These are phyloP conservation scores for Pseudozyma pruni DNA, from an alignment of 1,284 basidiomycete species.

Conservation along the genomic window DNA sequence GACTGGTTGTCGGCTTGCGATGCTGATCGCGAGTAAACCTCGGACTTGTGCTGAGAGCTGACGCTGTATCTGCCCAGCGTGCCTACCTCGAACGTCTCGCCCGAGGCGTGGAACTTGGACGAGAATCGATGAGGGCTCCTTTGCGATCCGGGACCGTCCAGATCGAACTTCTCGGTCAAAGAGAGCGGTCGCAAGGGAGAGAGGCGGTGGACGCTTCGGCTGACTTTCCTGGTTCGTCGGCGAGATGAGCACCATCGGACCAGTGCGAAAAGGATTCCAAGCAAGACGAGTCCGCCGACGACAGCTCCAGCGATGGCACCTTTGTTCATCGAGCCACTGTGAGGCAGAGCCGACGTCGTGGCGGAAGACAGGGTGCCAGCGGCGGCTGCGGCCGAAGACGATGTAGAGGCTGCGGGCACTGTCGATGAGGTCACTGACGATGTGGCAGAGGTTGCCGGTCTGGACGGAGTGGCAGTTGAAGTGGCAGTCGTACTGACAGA, in stretches of 20 bases:
- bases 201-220: conserved; percentile 6
- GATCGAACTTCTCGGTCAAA: conserved; percentile 9
- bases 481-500: neutral
- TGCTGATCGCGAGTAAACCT: neutral
- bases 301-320: conserved; percentile 18
- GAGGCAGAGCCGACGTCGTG: neutral
- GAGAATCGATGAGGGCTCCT: neutral
- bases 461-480: neutral
- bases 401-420: neutral
- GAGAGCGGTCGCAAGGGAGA: conserved; percentile 4
- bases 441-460: neutral
- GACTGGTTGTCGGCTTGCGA: conserved; percentile 4
- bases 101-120: neutral
- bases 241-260: conserved; percentile 24
- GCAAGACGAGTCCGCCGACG: conserved; percentile 9
- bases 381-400: conserved; percentile 2
- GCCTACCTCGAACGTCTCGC: conserved; percentile 6
- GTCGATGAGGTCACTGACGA: neutral
- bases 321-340: conserved; percentile 9
- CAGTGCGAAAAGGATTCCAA: conserved; percentile 4
- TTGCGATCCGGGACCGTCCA: neutral
- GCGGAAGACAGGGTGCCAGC: conserved; percentile 4
- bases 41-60: conserved; percentile 2
- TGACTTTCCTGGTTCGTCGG: conserved; percentile 9
- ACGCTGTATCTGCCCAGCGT: conserved; percentile 2